Base-by-base conservation (phyloP, 257 asterid genomes). In the Jacaranda copaia region DNA sequence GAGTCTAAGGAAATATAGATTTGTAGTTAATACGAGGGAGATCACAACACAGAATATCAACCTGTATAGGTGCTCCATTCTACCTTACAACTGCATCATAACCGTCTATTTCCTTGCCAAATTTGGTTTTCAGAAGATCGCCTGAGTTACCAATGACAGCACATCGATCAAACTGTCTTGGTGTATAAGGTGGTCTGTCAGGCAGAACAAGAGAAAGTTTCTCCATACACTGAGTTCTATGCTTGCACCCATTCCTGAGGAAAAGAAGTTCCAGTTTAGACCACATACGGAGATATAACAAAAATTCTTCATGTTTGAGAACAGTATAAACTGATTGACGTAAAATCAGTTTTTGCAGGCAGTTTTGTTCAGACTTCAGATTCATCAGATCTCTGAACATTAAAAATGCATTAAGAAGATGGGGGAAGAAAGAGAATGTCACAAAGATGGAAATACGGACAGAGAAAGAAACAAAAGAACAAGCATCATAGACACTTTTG, bases 81-180 rank as follows among this genome's bases (percentile, higher is more conserved):
- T 96, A 98, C 78, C 99, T 83, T 72, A 96, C 68, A 76, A 96
- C 93, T 74, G 80, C 97, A 75, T 96, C 97, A 70, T 89, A 93
- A 48, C 82, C 79, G 81, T 96, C 96, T 75, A 96, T 93, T 88
- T 96, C 99, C 62, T 83, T 78, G 77, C 98, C 99, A 81, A 96
- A 96, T 79, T 88, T 90, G 77, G 93, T 96, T 84, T 89, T 90
- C 76, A 93, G 86, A 55, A 96, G 97, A 79, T 96, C 99, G 8
- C 99, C 99, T 0, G 99, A 96, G 87, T 93, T 96, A 71, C 99
- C 99, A 81, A 96, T 92, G 81, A 93, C 98, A 79, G 98, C 98
- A 82, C 99, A 93, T 72, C 89, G 89, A 60, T 90, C 86, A 83
- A 82, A 93, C 77, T 93, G 97, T 81, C 85, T 83, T 64, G 99